These are phyloP conservation scores for Diplocarpon rosae DNA, from an alignment of 2,329 filamentous ascomycete species.

Conservation along the genomic window DNA sequence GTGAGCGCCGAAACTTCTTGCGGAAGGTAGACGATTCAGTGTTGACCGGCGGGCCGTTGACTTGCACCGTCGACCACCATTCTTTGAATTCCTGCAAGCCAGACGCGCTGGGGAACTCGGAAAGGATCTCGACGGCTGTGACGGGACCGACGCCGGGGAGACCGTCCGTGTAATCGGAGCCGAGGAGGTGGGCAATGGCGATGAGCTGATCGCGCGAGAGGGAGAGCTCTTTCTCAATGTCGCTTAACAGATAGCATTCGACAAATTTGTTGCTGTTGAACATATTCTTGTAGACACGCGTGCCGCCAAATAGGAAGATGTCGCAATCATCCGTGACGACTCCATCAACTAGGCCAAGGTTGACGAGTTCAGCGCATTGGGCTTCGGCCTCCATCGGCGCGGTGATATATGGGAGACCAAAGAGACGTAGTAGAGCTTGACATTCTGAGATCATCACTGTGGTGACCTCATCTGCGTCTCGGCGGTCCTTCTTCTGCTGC, in stretches of 20 bases:
- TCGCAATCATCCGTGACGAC: slow-evolving; percentile 97
- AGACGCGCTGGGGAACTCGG: slow-evolving; percentile 59
- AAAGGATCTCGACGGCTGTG: slow-evolving; percentile 85
- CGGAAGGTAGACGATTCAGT: slow-evolving; percentile 59
- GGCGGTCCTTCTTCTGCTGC: slow-evolving; percentile 94
- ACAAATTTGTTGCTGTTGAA: slow-evolving; percentile 98
- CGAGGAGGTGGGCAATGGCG: slow-evolving; percentile 77
- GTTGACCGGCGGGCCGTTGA: slow-evolving; percentile 50
- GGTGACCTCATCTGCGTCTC: slow-evolving; percentile 93
- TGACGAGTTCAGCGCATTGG: slow-evolving; percentile 86
- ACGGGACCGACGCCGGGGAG: slow-evolving; percentile 86
- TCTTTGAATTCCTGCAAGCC: slow-evolving; percentile 65
- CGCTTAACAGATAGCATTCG: slow-evolving; percentile 78
- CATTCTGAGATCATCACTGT: slow-evolving; percentile 95
- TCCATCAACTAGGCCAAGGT: slow-evolving; percentile 80
- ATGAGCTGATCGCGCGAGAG: slow-evolving; percentile 83
- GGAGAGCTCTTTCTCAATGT: slow-evolving; percentile 82
- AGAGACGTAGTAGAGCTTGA: slow-evolving; percentile 78
- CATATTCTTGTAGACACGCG: slow-evolving; percentile 98
- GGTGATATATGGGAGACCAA: slow-evolving; percentile 92
- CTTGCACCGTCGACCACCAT: slow-evolving; percentile 80
- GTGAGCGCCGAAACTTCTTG: slow-evolving; percentile 72
- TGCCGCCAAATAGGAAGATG: slow-evolving; percentile 93
- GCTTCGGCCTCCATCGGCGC: slow-evolving; percentile 99
- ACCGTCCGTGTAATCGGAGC: slow-evolving; percentile 91